phyloP scores from a whole-genome alignment of 192 early-diverging fungal species.

The Glomus cerebriforme region DNA sequence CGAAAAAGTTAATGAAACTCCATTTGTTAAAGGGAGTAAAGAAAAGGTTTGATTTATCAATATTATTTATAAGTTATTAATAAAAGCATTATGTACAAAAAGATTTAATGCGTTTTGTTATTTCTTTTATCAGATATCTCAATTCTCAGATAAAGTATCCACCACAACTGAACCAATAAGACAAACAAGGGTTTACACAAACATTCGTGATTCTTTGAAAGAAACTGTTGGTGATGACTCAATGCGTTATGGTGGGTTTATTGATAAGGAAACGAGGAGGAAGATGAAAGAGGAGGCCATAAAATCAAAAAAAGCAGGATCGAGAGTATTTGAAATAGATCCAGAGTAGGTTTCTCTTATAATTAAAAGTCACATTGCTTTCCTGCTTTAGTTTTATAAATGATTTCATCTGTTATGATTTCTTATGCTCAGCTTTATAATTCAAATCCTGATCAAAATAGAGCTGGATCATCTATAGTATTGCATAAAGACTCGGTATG shows the following conservation, averaged over 20 bases:
- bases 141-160: constrained; percentile 64
- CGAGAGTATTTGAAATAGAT: constrained; percentile 34
- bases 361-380: constrained; percentile 1
- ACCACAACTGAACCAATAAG: constrained; percentile 68
- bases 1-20: constrained; percentile 69
- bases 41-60: constrained; percentile 51
- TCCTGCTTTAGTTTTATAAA: background rate
- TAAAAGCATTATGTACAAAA: too few species aligned
- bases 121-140: constrained; percentile 47
- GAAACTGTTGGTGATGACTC: constrained; percentile 72
- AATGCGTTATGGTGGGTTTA: constrained; percentile 72
- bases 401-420: background rate
- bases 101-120: background rate
- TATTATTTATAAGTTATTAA: background rate
- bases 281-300: constrained; percentile 52
- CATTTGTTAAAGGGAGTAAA: constrained; percentile 78
- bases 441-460: constrained; percentile 31
- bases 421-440: background rate
- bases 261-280: constrained; percentile 74
- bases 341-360: constrained; percentile 35
- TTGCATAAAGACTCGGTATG: constrained; percentile 84
- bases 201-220: constrained; percentile 63
- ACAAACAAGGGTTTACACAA: constrained; percentile 65
- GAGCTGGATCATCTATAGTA: constrained; percentile 76
- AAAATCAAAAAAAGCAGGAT: constrained; percentile 18